These are phyloP conservation scores for Solanum etuberosum DNA, from an alignment of 257 asterid genomes.

Conservation along the genomic window DNA sequence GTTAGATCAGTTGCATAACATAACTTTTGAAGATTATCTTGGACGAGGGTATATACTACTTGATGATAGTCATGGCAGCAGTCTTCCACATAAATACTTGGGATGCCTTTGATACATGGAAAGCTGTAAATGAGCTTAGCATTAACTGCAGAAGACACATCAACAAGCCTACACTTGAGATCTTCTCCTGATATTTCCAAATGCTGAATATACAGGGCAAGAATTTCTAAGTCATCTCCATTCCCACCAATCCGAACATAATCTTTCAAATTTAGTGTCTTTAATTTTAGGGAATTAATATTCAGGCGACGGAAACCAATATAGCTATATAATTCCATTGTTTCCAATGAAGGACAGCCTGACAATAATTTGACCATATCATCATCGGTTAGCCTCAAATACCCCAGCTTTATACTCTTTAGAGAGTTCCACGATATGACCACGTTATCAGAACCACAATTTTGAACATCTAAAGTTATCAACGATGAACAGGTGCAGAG, in stretches of 20 bases:
- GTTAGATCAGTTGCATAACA: not conserved
- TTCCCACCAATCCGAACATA: accelerated
- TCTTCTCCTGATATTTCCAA: not conserved
- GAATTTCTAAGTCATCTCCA: not conserved
- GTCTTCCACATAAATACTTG: not conserved
- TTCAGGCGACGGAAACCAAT: not conserved
- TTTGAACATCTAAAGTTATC: not conserved
- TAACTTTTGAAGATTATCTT: not conserved
- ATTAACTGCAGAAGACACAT: not conserved
- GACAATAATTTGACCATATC: not conserved
- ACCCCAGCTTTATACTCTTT: not conserved
- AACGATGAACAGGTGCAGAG: not conserved
- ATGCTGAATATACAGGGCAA: not conserved
- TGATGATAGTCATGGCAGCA: not conserved
- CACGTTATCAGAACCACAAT: not conserved
- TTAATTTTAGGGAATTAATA: not conserved
- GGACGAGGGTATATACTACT: not conserved
- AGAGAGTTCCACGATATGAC: not conserved
- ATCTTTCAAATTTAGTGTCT: not conserved
- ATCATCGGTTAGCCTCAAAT: not conserved
- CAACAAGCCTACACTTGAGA: not conserved
- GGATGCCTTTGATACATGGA: not conserved
- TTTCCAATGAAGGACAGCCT: not conserved
- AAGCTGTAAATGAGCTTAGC: not conserved
- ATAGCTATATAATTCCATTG: not conserved